phyloP scores from a whole-genome alignment of 2,329 filamentous ascomycete genomes.

The Exutisphaerella laricina region DNA sequence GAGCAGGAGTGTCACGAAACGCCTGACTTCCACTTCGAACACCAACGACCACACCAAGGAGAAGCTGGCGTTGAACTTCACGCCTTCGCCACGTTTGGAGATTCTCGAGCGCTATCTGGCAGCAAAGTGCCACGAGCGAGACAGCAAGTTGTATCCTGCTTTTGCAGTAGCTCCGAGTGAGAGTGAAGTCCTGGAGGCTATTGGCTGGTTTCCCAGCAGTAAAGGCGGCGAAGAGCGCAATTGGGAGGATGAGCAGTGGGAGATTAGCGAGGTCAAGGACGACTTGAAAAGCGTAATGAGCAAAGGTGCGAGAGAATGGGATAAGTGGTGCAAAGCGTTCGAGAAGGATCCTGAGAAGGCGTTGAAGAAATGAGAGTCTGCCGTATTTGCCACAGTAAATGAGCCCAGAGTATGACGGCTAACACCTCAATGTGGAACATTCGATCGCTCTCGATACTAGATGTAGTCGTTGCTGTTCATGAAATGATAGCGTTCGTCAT shows the following conservation, averaged over 20 bases:
- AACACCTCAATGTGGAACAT: too few species aligned
- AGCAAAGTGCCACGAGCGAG: constrained; percentile 36
- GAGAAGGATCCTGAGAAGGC: constrained; percentile 18
- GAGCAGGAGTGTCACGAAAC: constrained; percentile 13
- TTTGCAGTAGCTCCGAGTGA: constrained; percentile 33
- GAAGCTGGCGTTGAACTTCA: constrained; percentile 36
- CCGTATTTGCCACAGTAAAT: too few species aligned
- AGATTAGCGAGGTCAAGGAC: constrained; percentile 12
- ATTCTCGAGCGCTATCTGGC: constrained; percentile 38
- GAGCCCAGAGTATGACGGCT: too few species aligned
- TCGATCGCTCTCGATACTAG: too few species aligned
- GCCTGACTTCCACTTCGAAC: constrained; percentile 12
- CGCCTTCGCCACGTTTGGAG: constrained; percentile 33
- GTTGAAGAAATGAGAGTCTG: constrained; percentile 31
- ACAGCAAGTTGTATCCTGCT: constrained; percentile 34
- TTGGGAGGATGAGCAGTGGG: constrained; percentile 43
- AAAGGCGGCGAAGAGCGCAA: constrained; percentile 32
- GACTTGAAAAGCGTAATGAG: constrained; percentile 15
- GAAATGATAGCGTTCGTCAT: too few species aligned
- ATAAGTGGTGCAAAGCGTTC: constrained; percentile 30
- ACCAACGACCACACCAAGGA: constrained; percentile 13
- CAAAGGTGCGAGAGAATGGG: constrained; percentile 20
- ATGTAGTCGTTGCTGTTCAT: too few species aligned
- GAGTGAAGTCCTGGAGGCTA: constrained; percentile 38
- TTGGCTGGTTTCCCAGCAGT: constrained; percentile 40